Evolutionary conservation across 2,329 filamentous ascomycete species (phyloP), one percentile per base, ranked within the genome.

Genomic region (Trichoderma koningiopsis): DNA sequence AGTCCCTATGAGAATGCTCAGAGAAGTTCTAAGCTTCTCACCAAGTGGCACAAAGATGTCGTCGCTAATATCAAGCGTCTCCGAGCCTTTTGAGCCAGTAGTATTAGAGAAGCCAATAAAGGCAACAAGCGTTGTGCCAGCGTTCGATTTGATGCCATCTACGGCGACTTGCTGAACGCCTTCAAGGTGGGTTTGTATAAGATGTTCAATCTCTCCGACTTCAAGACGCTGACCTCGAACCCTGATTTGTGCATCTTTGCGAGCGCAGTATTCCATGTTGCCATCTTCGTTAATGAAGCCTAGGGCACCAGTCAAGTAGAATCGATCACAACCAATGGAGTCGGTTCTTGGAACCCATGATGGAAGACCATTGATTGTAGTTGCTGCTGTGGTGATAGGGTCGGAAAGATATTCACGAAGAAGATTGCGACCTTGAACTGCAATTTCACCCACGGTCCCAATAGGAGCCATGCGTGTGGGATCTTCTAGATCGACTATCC

Each of bases 191-290:
- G 37, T 29, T 19, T 63, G 62, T 13, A 70, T 69, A 19, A 67
- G 47, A 24, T 73, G 57, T n/a, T 72, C 68, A 47, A 73, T 64
- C 35, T 73, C 72, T 37, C 64, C 68, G 22, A 73, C 64, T 43
- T 74, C 73, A 29, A 74, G 68, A 11, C 73, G 72, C 10, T 65
- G 70, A 1, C 73, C 73, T 22, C 72, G 65, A 24, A 74, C 72
- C 57, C 75, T 75, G 24, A 75, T 68, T 47, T 75, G 74, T 1
- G 68, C 71, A 33, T 75, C 74, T 27, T 70, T 73, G 6, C 74
- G 73, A 19, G 72, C 65, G 29, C 71, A 58, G 37, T 67, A 74
- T n/a, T 73, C 65, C 16, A 75, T 52, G 4, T 69, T 61, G 5
- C 73, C 73, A 19, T 62, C 59, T 5, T 72, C 62, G 4, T 72